Conservation (phyloP, 345 rosid species). For the Populus simonii region DNA sequence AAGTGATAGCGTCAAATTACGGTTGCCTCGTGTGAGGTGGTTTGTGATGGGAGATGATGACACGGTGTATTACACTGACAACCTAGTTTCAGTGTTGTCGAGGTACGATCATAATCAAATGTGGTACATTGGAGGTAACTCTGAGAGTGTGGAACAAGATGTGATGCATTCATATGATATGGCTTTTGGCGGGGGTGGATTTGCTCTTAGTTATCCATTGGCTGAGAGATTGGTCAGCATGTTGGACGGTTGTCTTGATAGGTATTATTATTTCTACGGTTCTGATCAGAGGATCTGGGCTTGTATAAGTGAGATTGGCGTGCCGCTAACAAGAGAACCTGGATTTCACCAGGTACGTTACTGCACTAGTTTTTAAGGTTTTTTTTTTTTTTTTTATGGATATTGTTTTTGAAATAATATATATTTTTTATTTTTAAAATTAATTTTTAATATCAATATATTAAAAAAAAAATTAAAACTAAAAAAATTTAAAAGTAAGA, state of each 20-base stretch:
- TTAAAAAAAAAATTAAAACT: no score
- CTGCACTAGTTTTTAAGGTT: not conserved
- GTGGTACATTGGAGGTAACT: constrained; percentile 76
- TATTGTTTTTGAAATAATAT: no score
- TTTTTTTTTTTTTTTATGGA: constrained; percentile 8
- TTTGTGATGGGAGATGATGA: constrained; percentile 96
- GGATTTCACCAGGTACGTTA: constrained; percentile 86
- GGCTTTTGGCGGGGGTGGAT: constrained; percentile 97
- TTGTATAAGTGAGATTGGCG: constrained; percentile 69
- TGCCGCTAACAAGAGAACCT: constrained; percentile 54
- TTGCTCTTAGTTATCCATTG: constrained; percentile 65
- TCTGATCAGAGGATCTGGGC: constrained; percentile 82
- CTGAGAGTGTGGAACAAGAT: constrained; percentile 81
- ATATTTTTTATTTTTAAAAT: no score
- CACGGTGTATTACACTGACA: constrained; percentile 62
- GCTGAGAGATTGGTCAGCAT: constrained; percentile 49
- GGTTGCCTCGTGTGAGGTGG: constrained; percentile 62
- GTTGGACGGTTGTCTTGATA: constrained; percentile 67
- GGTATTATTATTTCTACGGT: constrained; percentile 70
- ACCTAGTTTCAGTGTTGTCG: constrained; percentile 56
- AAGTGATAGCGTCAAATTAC: constrained; percentile 50
- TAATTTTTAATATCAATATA: no score
- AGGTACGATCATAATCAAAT: constrained; percentile 68
- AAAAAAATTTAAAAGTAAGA: no score
- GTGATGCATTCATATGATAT: constrained; percentile 62